A percentile compares a stretch with the other conserved stretches of the same genome.
Evolutionary conservation across 495 filamentous ascomycete genomes (phyloP).

Genomic region (Penicillium coffeae): DNA sequence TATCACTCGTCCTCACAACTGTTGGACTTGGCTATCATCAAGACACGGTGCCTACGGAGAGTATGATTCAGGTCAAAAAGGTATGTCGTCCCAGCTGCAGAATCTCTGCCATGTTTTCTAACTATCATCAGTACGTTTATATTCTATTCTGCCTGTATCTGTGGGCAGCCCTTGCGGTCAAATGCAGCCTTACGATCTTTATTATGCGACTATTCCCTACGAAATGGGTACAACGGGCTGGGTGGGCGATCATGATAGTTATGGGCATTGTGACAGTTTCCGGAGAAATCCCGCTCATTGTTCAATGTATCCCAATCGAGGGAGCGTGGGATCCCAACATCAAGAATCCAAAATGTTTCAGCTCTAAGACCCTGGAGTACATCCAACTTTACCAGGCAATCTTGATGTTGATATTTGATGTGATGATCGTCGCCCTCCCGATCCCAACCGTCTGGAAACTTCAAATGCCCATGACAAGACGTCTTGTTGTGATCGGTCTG

Average conservation of each 20-base stretch:
- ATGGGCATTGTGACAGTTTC: conserved; percentile 12
- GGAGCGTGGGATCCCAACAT: conserved; percentile 13
- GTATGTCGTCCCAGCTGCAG: background rate
- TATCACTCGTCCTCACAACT: background rate
- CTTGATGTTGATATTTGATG: conserved; percentile 40
- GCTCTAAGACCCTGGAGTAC: conserved; percentile 6
- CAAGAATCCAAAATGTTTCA: conserved; percentile 7
- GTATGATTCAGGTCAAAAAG: background rate
- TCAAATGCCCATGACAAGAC: conserved; percentile 41
- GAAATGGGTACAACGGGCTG: conserved; percentile 4
- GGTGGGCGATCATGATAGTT: conserved; percentile 11
- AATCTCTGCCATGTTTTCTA: background rate
- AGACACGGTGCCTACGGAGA: background rate
- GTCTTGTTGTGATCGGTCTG: conserved; percentile 46
- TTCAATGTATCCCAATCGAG: conserved; percentile 17
- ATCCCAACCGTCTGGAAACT: conserved; percentile 41
- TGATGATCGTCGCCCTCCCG: conserved; percentile 49
- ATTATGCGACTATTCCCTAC: conserved; percentile 20
- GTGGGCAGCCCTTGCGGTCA: conserved; percentile 14
- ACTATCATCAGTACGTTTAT: conserved; percentile 10
- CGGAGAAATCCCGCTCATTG: conserved; percentile 9
- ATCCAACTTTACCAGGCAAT: conserved; percentile 18
- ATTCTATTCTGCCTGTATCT: conserved; percentile 14
- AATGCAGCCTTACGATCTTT: conserved; percentile 15
- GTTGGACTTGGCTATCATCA: conserved; percentile 7